These are phyloP conservation scores for Quercus cerris DNA, from an alignment of 306 rosid genomes.

Conservation along the genomic window DNA sequence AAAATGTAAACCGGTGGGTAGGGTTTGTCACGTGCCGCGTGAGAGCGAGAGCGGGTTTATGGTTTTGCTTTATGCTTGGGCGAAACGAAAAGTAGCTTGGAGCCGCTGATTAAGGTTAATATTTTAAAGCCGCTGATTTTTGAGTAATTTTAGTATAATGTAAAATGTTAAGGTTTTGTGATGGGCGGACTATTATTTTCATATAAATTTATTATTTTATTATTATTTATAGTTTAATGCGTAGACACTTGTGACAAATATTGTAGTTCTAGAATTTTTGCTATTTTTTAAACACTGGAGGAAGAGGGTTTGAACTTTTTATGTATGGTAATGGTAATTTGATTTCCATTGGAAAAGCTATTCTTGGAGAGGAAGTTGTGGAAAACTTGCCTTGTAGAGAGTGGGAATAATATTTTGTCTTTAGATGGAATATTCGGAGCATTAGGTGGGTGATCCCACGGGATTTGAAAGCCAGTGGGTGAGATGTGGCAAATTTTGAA, in stretches of 20 bases:
- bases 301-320: too few species aligned
- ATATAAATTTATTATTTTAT: too few species aligned
- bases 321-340: too few species aligned
- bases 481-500: neutral
- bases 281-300: too few species aligned
- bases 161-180: too few species aligned
- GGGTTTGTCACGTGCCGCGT: slow-evolving; percentile 22
- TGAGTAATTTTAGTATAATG: too few species aligned
- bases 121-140: slow-evolving; percentile 29
- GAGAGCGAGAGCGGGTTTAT: neutral
- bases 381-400: neutral
- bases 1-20: neutral
- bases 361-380: neutral
- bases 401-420: neutral
- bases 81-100: slow-evolving; percentile 22
- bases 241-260: rapidly evolving
- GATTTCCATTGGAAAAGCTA: too few species aligned
- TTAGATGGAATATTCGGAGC: neutral
- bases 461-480: neutral
- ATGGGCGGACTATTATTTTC: rapidly evolving
- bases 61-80: slow-evolving; percentile 17
- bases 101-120: slow-evolving; percentile 29
- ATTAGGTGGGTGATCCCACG: neutral
- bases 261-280: too few species aligned
- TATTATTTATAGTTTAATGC: rapidly evolving